Base-by-base conservation (phyloP, 257 asterid species). In the Handroanthus guayacan region DNA sequence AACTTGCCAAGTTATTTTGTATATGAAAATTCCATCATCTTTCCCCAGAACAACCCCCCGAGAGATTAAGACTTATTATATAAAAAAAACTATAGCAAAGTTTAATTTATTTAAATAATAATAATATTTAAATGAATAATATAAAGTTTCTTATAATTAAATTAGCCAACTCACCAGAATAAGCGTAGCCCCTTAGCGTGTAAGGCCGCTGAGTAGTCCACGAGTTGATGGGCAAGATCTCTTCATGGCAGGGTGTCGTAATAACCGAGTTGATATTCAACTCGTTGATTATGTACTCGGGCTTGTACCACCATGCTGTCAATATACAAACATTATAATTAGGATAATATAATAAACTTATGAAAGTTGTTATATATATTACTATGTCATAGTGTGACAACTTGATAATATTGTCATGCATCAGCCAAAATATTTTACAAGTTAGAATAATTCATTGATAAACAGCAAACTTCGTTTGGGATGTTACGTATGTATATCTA, bases 261-360 rank as follows among this genome's bases (percentile, higher is more conserved):
- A 92, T 95, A 16, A 88, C 97, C 3, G 99, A 95, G 87, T 95
- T 95, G 17, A 91, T 92, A 83, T 95, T 95, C 50, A 95, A 74
- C 86, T 95, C 99, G 76, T 95, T 95, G 78, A 95, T 95, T 73
- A 88, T 88, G 87, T 84, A 70, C 75, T 92, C 99, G 1, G 93
- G 94, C 75, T 88, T 95, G 79, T 95, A 92, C 99, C 99, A 95
- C 99, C 99, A 95, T 0, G 96, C 99, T 95, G 91, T 54, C 71
- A 51, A 6, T 5, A 18, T 25, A 25, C 31, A 25, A 25, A 25
- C 31, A 25, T 25, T 25, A 25, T 25, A 25, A 25, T 25, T 25
- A 25, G 31, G 31, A 25, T 25, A 25, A 25, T 25, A 25, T 25
- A 25, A 25, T 25, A 0, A 25, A 25, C 31, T 25, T 25, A 25